These are phyloP conservation scores for Yamadazyma taylorii DNA, from an alignment of 1,139 yeast species.

Conservation along the genomic window DNA sequence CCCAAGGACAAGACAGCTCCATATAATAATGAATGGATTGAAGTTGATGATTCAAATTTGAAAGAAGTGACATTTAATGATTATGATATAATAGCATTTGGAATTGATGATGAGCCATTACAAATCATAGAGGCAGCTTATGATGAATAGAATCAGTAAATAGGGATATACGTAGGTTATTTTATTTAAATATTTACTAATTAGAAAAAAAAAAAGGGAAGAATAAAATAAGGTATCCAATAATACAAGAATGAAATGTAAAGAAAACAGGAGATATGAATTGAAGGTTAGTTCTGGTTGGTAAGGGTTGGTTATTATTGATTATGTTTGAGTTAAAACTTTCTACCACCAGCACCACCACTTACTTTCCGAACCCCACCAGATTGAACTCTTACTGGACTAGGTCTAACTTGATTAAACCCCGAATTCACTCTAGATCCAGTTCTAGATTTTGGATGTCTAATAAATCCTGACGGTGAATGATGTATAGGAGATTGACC, in stretches of 20 bases:
- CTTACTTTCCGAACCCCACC: constrained; percentile 44
- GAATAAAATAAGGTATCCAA: too few species aligned
- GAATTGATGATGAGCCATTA: constrained; percentile 36
- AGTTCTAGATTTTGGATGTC: constrained; percentile 38
- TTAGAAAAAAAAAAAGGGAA: neutral
- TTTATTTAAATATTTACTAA: neutral
- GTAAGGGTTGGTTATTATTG: too few species aligned
- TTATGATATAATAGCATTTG: constrained; percentile 44
- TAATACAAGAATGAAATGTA: constrained; percentile 1
- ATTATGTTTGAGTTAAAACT: too few species aligned
- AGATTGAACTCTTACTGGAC: constrained; percentile 30
- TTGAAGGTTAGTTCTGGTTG: neutral
- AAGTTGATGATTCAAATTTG: constrained; percentile 27
- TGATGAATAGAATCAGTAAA: constrained; percentile 25
- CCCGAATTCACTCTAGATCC: constrained; percentile 31
- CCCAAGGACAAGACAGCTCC: constrained; percentile 43
- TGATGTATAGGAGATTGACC: constrained; percentile 6
- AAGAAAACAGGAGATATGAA: neutral
- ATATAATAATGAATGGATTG: constrained; percentile 42
- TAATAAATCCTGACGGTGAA: constrained; percentile 24
- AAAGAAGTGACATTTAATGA: constrained; percentile 32
- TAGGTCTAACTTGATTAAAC: constrained; percentile 19
- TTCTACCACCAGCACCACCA: constrained; percentile 25
- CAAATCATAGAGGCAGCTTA: constrained; percentile 42
- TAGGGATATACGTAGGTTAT: constrained; percentile 1